phyloP scores from a whole-genome alignment of 164 flowering plant genomes.

The Magnolia changhungtana region DNA sequence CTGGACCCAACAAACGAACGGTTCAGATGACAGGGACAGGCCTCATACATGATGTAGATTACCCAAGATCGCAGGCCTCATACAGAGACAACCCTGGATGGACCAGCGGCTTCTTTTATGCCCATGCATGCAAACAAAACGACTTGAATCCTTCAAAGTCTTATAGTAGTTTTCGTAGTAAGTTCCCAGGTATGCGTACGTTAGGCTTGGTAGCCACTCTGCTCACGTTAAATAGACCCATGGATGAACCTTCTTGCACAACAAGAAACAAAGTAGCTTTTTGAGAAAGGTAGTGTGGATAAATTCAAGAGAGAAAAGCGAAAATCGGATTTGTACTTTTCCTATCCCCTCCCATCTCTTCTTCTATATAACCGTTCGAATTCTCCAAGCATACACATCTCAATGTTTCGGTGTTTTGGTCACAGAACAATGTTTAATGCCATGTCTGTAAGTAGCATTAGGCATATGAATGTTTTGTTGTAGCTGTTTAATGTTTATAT shows the following conservation, averaged over 20 bases:
- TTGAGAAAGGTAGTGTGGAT: background rate
- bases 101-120: background rate
- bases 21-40: background rate
- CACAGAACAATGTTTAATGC: constrained; percentile 29
- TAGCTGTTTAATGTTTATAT: too few species aligned
- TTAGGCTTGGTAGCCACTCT: background rate
- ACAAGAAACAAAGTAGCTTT: constrained; percentile 17
- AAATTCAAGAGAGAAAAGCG: background rate
- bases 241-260: constrained; percentile 5
- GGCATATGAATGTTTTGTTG: background rate
- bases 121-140: background rate
- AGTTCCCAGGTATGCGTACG: background rate
- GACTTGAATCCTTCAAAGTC: background rate
- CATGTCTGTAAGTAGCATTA: constrained; percentile 38
- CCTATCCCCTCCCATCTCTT: background rate
- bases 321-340: background rate
- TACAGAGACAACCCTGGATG: too few species aligned
- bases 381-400: background rate
- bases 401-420: constrained; percentile 35
- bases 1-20: background rate
- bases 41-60: background rate
- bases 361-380: constrained; percentile 5
- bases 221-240: constrained; percentile 1
- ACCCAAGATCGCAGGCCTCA: background rate
- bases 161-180: background rate